Evolutionary conservation across 192 early-diverging fungal genomes (phyloP).

Genomic region (Geranomyces variabilis): DNA sequence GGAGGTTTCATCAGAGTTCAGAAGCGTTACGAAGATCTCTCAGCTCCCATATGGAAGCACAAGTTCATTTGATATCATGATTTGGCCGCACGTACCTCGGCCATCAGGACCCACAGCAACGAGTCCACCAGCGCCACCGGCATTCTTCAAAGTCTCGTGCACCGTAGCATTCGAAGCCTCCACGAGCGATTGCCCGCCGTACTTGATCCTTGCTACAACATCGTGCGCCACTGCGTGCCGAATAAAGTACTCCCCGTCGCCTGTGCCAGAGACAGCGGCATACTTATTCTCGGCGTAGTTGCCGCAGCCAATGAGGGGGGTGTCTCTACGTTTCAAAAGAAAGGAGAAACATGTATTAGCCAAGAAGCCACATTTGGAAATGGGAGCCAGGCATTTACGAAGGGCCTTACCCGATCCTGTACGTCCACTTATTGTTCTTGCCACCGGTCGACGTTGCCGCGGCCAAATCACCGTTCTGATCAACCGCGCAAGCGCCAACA

Average conservation of each 20-base stretch:
- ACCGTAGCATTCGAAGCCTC: conserved; percentile 40
- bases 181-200: conserved; percentile 31
- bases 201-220: conserved; percentile 49
- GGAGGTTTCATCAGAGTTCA: too few relatives aligned
- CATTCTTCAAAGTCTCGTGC: conserved; percentile 32
- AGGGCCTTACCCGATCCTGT: conserved; percentile 46
- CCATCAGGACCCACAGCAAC: conserved; percentile 49
- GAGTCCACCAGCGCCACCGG: conserved; percentile 47
- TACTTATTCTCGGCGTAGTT: conserved; percentile 53
- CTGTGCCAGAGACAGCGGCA: conserved; percentile 50
- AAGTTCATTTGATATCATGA: not conserved
- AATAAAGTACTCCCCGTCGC: conserved; percentile 54
- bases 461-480: conserved; percentile 46
- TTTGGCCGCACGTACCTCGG: conserved; percentile 6
- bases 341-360: not conserved
- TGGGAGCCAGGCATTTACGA: too few relatives aligned
- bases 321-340: conserved; percentile 35
- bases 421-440: conserved; percentile 47
- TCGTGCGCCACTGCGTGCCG: conserved; percentile 44
- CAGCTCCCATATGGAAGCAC: not conserved
- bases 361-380: not conserved
- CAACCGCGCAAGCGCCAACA: conserved; percentile 53
- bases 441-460: conserved; percentile 54
- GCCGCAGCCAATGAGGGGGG: conserved; percentile 51
- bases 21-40: too few relatives aligned